A percentile compares a stretch with the other conserved stretches of the same genome.
Evolutionary conservation across 208 protist species (phyloP).

Genomic region (Porcisia hertigi): DNA sequence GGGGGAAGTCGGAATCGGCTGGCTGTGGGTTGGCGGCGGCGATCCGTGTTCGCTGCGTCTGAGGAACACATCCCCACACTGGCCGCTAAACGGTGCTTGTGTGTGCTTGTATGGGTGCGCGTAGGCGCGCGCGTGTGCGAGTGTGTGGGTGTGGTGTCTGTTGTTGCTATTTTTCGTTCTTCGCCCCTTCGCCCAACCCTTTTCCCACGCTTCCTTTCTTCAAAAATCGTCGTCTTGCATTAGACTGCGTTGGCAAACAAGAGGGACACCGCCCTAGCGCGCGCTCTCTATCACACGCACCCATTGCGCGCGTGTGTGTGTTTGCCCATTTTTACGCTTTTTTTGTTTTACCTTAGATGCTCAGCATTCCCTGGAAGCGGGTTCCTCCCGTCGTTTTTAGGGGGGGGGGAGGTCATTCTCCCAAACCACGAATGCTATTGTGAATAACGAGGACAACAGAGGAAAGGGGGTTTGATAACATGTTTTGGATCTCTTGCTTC

Average conservation of each 20-base stretch:
- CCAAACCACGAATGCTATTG: neutral
- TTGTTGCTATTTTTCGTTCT: no score
- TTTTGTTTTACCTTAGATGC: constrained; percentile 12
- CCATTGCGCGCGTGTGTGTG: neutral
- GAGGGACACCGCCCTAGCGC: no score
- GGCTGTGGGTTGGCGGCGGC: neutral
- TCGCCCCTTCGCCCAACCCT: no score
- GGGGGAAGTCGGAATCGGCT: neutral
- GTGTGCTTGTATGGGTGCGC: neutral
- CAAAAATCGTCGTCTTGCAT: no score
- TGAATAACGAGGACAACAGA: neutral
- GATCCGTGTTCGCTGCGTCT: neutral
- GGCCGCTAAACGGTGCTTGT: neutral
- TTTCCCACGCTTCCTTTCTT: no score
- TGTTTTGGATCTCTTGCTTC: neutral
- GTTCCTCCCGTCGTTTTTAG: neutral
- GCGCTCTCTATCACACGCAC: no score
- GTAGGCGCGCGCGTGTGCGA: neutral
- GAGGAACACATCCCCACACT: neutral
- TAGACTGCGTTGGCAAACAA: no score
- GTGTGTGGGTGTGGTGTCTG: no score
- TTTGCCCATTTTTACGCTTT: neutral
- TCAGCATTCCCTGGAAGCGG: neutral
- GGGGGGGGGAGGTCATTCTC: neutral
- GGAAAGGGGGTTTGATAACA: neutral